Evolutionary conservation across 192 early-diverging fungal species (phyloP).

Genomic region (Coemansia sp.): DNA sequence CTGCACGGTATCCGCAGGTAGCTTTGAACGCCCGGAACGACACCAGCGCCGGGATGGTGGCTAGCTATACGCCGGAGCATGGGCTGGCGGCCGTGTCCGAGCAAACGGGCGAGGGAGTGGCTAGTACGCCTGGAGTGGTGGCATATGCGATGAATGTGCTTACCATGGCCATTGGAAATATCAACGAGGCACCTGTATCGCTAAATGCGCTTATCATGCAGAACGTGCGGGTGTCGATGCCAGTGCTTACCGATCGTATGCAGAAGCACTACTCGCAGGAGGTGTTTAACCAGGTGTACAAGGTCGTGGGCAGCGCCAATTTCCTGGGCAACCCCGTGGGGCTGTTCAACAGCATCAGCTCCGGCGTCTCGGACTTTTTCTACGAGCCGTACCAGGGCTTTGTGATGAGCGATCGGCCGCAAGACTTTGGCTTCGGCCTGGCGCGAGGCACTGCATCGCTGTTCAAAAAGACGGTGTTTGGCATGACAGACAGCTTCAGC

Average conservation of each 20-base stretch:
- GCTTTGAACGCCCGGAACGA: neutral
- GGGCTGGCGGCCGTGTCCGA: conserved; percentile 11
- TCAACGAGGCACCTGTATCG: conserved; percentile 87
- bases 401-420: conserved; percentile 88
- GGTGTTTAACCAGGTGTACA: conserved; percentile 79
- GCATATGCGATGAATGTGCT: conserved; percentile 78
- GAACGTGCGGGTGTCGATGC: conserved; percentile 79
- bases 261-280: conserved; percentile 87
- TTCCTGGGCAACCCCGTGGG: conserved; percentile 98
- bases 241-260: conserved; percentile 75
- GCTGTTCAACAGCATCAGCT: conserved; percentile 91
- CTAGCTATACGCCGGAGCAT: conserved; percentile 22
- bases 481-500: conserved; percentile 89
- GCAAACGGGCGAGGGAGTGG: conserved; percentile 40
- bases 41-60: neutral
- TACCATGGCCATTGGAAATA: conserved; percentile 96
- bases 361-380: conserved; percentile 93
- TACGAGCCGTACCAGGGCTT: conserved; percentile 98
- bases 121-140: conserved; percentile 30
- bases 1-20: conserved; percentile 6
- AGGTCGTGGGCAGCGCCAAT: conserved; percentile 92
- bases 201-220: conserved; percentile 86
- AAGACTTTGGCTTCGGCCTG: conserved; percentile 90
- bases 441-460: conserved; percentile 74
- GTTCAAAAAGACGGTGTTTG: conserved; percentile 93